phyloP scores from a whole-genome alignment of 106 monocot genomes.

The Phalaenopsis equestris region DNA sequence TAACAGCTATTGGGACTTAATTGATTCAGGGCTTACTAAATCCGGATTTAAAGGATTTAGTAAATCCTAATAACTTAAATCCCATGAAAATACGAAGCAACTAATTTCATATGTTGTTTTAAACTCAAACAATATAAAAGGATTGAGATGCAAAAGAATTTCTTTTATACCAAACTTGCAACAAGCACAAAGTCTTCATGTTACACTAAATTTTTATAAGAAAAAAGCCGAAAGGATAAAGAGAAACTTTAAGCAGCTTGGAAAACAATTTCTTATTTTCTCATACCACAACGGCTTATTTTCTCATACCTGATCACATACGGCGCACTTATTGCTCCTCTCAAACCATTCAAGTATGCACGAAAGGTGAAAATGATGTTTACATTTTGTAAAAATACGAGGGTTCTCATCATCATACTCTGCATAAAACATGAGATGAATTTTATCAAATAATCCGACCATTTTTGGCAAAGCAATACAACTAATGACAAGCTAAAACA shows the following conservation, averaged over 20 bases:
- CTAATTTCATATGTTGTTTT: no score
- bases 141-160: no score
- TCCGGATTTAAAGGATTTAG: no score
- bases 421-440: slow-evolving; percentile 8
- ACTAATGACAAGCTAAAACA: no score
- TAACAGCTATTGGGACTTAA: no score
- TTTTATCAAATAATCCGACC: neutral
- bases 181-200: no score
- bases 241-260: neutral
- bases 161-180: no score
- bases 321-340: slow-evolving; percentile 44
- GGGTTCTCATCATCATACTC: slow-evolving; percentile 42
- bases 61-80: no score
- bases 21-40: no score
- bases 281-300: slow-evolving; percentile 26
- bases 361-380: slow-evolving; percentile 54
- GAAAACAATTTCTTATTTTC: neutral
- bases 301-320: slow-evolving; percentile 42
- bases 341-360: slow-evolving; percentile 60
- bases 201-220: no score
- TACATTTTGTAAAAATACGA: slow-evolving; percentile 34
- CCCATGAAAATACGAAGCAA: no score
- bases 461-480: neutral
- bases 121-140: no score
- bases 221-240: neutral